phyloP scores from a whole-genome alignment of 73 alveolate genomes.

The Paramecium sonneborni region DNA sequence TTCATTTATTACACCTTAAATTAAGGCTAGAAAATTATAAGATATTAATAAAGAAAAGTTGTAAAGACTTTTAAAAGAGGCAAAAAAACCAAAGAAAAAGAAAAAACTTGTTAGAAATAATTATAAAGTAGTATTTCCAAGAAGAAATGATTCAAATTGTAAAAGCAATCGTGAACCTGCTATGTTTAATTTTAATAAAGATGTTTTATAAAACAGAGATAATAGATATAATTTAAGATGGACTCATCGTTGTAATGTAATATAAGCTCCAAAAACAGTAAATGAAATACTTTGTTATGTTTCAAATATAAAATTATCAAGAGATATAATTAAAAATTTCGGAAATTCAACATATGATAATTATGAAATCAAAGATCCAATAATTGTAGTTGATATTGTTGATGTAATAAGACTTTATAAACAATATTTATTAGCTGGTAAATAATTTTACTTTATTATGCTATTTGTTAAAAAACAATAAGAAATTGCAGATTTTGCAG shows the following conservation, averaged over 20 bases:
- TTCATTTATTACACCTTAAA: background rate
- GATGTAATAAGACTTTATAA: background rate
- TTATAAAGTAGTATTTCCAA: background rate
- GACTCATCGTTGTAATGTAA: background rate
- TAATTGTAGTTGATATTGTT: background rate
- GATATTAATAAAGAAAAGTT: background rate
- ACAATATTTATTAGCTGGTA: background rate
- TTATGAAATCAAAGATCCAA: background rate
- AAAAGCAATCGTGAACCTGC: background rate
- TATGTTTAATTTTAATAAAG: background rate
- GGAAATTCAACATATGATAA: background rate
- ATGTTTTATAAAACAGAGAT: background rate
- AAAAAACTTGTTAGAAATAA: background rate
- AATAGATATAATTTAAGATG: background rate
- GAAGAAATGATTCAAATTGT: background rate
- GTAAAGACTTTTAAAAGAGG: background rate
- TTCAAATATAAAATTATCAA: background rate
- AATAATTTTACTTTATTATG: slow-evolving; percentile 8
- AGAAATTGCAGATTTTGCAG: background rate
- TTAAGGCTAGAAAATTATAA: background rate
- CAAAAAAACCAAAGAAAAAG: background rate
- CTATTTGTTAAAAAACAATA: background rate
- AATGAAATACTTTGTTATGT: slow-evolving; percentile 10
- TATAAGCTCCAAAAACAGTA: background rate
- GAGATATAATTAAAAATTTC: background rate